Base-by-base conservation (phyloP, 495 filamentous ascomycete species). In the Talaromyces trachyspermus region DNA sequence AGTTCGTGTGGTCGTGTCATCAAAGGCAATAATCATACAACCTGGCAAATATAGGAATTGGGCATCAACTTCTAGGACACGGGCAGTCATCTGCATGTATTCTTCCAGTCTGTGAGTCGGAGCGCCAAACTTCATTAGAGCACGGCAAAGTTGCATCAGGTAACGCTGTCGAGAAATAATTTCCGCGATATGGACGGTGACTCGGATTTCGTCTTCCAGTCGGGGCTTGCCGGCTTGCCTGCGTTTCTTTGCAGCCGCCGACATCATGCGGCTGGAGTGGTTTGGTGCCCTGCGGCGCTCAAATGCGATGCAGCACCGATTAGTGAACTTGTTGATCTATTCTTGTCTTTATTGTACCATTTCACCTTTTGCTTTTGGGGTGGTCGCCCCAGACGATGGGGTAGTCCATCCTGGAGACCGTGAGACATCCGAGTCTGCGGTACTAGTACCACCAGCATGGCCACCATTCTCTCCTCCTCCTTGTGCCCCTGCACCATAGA, bases 1-100 rank as follows among this genome's bases (percentile, higher is more conserved):
- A 0, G 90, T 95, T 57, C 91, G 88, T 1, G 86, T 91, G 14
- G 80, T 70, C 11, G 79, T 75, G 65, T 95, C 89, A 54, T 94
- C 90, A 57, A 95, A 95, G 3, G 86, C 88, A 56, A 94, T 83
- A 54, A 95, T 85, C 89, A 95, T 95, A 54, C 85, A 91, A 14
- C 86, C 88, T 0, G 90, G 90, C 9, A 95, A 79, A 61, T 95
- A 95, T 30, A 95, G 64, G 60, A 90, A 95, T 49, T 95, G 89
- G 27, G 79, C 86, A 48, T 95, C 85, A 39, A 95, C 86, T 56
- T 88, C 83, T 22, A 95, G 76, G 11, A 91, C 86, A 4, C 85
- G 76, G 18, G 89, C 82, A 6, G 86, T 86, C 88, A 89, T 92
- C 46, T 74, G 79, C 83, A 95, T 84, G 60, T 95, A 94, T 54